Percentiles rank a stretch among this genome's conserved stretches.
Evolutionary conservation across 2,329 filamentous ascomycete species (phyloP).

Genomic region (Ploettnerulaceae sp.): DNA sequence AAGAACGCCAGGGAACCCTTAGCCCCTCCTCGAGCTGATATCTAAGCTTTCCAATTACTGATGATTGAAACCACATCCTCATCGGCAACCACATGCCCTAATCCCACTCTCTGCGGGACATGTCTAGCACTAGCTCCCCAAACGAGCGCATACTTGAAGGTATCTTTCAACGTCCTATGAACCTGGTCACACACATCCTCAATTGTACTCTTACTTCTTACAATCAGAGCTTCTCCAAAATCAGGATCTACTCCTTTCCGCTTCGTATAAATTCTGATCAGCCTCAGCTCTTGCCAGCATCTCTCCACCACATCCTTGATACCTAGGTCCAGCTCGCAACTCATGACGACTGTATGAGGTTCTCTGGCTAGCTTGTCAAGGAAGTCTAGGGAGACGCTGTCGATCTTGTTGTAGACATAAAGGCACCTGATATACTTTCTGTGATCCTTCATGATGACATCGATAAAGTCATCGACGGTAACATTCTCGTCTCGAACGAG

Average conservation of each 20-base stretch:
- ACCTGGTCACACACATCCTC: conserved; percentile 97
- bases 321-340: conserved; percentile 90
- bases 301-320: conserved; percentile 90
- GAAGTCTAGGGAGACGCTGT: conserved; percentile 88
- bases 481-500: conserved; percentile 90
- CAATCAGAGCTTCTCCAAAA: conserved; percentile 89
- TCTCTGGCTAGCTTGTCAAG: conserved; percentile 88
- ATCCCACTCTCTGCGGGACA: conserved; percentile 85
- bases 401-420: conserved; percentile 99
- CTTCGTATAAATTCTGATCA: conserved; percentile 96
- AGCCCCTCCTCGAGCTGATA: background rate
- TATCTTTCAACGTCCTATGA: conserved; percentile 91
- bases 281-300: conserved; percentile 86
- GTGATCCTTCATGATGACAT: conserved; percentile 99
- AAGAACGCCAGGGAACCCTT: conserved; percentile 2
- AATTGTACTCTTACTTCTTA: conserved; percentile 79
- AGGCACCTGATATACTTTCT: conserved; percentile 91
- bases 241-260: conserved; percentile 86
- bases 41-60: conserved; percentile 57
- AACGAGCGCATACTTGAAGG: conserved; percentile 96
- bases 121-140: conserved; percentile 97
- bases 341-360: conserved; percentile 94
- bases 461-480: conserved; percentile 97
- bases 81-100: conserved; percentile 72
- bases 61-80: conserved; percentile 67